Conservation (phyloP, 2,329 filamentous ascomycete genomes). For the Coniochaeta sp. region DNA sequence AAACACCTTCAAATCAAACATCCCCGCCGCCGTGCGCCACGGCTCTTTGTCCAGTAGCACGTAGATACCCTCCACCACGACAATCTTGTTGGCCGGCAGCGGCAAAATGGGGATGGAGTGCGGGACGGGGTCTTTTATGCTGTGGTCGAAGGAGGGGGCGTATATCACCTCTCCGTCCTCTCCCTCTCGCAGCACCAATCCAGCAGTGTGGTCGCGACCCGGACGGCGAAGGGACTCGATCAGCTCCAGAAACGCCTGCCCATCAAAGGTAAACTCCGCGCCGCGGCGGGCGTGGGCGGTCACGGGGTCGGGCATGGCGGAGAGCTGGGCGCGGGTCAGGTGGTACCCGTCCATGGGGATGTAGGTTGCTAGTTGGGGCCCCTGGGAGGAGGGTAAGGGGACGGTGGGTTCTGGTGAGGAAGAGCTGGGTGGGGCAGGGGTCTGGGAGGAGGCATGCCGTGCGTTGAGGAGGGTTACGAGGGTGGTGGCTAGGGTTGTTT, state of each 20-base stretch:
- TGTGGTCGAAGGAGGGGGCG: constrained; percentile 77
- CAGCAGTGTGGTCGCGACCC: too few relatives aligned
- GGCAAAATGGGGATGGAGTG: constrained; percentile 58
- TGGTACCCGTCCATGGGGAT: constrained; percentile 97
- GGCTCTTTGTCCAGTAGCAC: constrained; percentile 55
- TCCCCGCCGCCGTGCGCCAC: constrained; percentile 58
- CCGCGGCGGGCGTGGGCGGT: constrained; percentile 76
- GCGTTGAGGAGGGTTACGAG: constrained; percentile 64
- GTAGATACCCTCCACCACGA: constrained; percentile 77
- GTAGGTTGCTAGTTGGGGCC: constrained; percentile 56
- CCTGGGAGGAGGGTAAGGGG: not conserved
- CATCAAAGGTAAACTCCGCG: constrained; percentile 94
- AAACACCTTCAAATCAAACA: constrained; percentile 76
- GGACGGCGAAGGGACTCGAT: constrained; percentile 60
- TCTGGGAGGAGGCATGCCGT: constrained; percentile 36
- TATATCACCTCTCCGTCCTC: constrained; percentile 53
- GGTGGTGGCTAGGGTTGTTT: constrained; percentile 70
- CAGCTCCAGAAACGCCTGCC: constrained; percentile 59
- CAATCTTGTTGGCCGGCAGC: constrained; percentile 49
- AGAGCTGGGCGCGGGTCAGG: constrained; percentile 73
- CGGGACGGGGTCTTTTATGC: constrained; percentile 67
- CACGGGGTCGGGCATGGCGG: constrained; percentile 70
- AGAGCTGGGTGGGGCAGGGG: constrained; percentile 19
- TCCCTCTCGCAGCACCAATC: not conserved
- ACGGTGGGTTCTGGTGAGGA: constrained; percentile 24